Conservation (phyloP, 768 basidiomycete species). For the Rhodotorula kratochvilovae region DNA sequence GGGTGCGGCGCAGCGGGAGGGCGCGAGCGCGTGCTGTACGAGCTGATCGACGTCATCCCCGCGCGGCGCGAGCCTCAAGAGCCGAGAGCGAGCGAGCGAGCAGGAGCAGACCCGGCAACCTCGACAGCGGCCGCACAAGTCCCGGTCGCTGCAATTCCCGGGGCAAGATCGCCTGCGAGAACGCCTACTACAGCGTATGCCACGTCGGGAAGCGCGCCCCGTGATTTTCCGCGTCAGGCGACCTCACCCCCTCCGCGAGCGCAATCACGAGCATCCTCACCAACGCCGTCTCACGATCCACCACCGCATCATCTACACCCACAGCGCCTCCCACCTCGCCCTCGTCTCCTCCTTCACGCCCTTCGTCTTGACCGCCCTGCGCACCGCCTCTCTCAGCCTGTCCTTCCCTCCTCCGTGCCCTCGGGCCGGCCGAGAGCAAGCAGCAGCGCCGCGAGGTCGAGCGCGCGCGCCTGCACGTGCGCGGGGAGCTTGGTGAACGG, state of each 20-base stretch:
- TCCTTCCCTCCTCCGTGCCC: neutral
- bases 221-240: too few relatives aligned
- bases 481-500: conserved; percentile 68
- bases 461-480: conserved; percentile 56
- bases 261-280: neutral
- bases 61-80: neutral
- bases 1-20: conserved; percentile 5
- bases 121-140: too few relatives aligned
- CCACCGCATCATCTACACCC: neutral
- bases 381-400: neutral
- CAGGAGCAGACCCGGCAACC: too few relatives aligned
- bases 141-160: too few relatives aligned
- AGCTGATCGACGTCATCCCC: conserved; percentile 16
- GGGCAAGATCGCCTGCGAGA: too few relatives aligned
- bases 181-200: too few relatives aligned
- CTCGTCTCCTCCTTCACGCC: neutral
- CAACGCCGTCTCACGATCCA: neutral
- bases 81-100: neutral
- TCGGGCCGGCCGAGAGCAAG: neutral
- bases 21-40: conserved; percentile 10
- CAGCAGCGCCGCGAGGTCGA: conserved; percentile 57
- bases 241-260: too few relatives aligned
- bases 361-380: neutral
- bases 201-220: too few relatives aligned
- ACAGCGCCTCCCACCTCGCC: neutral